Evolutionary conservation across 1,284 basidiomycete genomes (phyloP).

Genomic region (Fomitopsis schrenkii): DNA sequence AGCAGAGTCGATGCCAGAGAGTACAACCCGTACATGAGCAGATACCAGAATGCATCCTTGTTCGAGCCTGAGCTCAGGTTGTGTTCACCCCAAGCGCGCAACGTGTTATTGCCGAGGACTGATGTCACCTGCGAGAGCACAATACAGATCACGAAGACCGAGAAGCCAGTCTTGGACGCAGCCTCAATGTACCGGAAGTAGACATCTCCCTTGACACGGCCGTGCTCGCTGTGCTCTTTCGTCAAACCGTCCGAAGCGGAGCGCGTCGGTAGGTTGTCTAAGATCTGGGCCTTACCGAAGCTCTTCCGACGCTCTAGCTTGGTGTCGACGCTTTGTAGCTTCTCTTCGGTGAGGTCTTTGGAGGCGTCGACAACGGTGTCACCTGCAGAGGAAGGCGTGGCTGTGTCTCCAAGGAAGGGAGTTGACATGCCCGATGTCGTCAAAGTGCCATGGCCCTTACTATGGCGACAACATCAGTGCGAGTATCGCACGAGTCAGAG

Average conservation of each 20-base stretch:
- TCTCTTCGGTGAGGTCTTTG: slow-evolving; percentile 23
- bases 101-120: slow-evolving; percentile 62
- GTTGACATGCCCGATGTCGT: slow-evolving; percentile 52
- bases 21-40: slow-evolving; percentile 60
- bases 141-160: slow-evolving; percentile 59
- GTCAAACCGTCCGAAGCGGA: slow-evolving; percentile 44
- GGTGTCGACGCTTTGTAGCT: slow-evolving; percentile 32
- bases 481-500: background rate
- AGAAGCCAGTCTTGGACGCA: slow-evolving; percentile 71
- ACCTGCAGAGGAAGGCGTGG: slow-evolving; percentile 35
- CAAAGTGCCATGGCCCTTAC: slow-evolving; percentile 39
- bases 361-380: slow-evolving; percentile 19
- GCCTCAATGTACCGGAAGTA: slow-evolving; percentile 81
- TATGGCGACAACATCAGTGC: slow-evolving; percentile 9
- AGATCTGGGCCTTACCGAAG: slow-evolving; percentile 48
- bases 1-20: slow-evolving; percentile 50
- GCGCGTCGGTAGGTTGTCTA: slow-evolving; percentile 32
- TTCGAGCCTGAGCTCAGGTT: slow-evolving; percentile 64
- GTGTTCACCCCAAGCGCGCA: slow-evolving; percentile 79
- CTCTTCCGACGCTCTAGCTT: slow-evolving; percentile 46
- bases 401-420: slow-evolving; percentile 44
- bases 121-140: slow-evolving; percentile 50
- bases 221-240: slow-evolving; percentile 82
- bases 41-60: slow-evolving; percentile 51
- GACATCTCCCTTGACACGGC: slow-evolving; percentile 75